These are phyloP conservation scores for Chlorella sp. DNA, from an alignment of 139 green algal genomes.

Conservation along the genomic window DNA sequence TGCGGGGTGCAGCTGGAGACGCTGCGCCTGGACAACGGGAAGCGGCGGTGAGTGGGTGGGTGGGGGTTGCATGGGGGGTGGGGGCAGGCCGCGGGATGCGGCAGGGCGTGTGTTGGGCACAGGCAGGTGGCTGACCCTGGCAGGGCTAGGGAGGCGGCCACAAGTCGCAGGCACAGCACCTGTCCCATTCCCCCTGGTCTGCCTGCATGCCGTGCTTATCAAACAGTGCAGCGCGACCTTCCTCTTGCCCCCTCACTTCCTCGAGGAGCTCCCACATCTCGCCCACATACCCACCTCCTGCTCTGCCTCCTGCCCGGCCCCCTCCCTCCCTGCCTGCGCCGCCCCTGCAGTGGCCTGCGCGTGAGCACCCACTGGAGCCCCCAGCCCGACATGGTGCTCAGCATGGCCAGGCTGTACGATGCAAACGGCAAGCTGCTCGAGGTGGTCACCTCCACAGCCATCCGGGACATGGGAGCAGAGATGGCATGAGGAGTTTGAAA, in stretches of 20 bases:
- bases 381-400: conserved; percentile 25
- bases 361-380: conserved; percentile 42
- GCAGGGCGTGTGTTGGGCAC: not conserved
- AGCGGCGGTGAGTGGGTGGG: not conserved
- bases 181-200: too few species aligned
- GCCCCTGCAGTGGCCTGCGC: conserved; percentile 25
- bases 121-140: not conserved
- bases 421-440: conserved; percentile 24
- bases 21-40: conserved; percentile 5
- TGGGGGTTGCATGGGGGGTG: not conserved
- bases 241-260: not conserved
- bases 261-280: too few species aligned
- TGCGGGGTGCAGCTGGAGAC: conserved; percentile 36
- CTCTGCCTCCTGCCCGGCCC: too few species aligned
- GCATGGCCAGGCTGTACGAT: conserved; percentile 32
- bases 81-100: not conserved
- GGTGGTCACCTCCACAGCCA: conserved; percentile 2
- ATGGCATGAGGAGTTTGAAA: not conserved
- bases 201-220: too few species aligned
- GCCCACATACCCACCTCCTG: too few species aligned
- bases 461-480: not conserved
- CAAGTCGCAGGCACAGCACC: not conserved
- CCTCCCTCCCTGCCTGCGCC: not conserved
- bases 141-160: not conserved
- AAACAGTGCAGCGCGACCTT: not conserved